Evolutionary conservation across 257 asterid species (phyloP), one percentile per base, ranked within the genome.

Genomic region (Jaltomata sinuosa): DNA sequence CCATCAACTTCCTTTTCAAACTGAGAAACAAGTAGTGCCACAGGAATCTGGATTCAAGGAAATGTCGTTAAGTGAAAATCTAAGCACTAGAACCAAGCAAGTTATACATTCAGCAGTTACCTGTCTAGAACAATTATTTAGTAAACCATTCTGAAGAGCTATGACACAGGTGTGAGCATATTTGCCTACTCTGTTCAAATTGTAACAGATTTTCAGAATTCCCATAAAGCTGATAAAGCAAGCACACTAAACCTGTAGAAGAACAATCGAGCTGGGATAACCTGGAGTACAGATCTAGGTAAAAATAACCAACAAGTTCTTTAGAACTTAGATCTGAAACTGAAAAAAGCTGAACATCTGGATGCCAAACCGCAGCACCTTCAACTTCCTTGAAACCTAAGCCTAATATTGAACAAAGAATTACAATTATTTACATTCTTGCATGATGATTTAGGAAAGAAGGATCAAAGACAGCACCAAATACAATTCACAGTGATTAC

Each of bases 111-210:
- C 79, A 29, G 84, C 50, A 53, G 68, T 91, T 86, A 94, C 99
- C 98, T 93, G 93, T 90, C 91, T 92, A 25, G 57, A 61, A 62
- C 85, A 88, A 86, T 90, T 90, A 82, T 86, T 87, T 83, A 52
- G 85, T 19, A 95, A 93, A 87, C 92, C 92, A 89, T 96, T 94
- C 89, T 96, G 99, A 84, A 96, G 97, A 89, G 97, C 85, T 84
- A 95, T 92, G 31, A 94, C 97, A 86, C 99, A 96, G 15, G 98
- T 94, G 79, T 93, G 98, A 77, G 93, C 91, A 88, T 93, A 94
- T 91, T 96, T 96, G 59, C 94, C 98, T 80, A 90, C 97, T 94
- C 99, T 96, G 92, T 55, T 88, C 61, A 79, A 74, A 86, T 84
- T 27, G 87, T 82, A 86, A 83, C 29, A 72, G n/a, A 85, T 27